Evolutionary conservation across 2,329 filamentous ascomycete genomes (phyloP).

Genomic region (Talaromyces atroroseus): DNA sequence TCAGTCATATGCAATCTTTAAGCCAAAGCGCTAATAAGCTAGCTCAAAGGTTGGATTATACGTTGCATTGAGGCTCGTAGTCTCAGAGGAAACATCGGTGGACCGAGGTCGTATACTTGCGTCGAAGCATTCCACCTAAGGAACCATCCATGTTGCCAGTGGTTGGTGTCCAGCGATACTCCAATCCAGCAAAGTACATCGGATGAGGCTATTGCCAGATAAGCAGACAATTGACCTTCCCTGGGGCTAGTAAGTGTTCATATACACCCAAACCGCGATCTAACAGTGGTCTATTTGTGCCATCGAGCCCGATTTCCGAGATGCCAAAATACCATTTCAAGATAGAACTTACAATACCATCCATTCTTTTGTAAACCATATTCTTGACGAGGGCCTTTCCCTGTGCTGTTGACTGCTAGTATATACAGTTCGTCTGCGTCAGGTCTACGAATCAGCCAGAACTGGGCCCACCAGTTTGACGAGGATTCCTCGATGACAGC

Average conservation of each 20-base stretch:
- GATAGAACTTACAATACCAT: slow-evolving; percentile 51
- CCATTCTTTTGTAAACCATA: slow-evolving; percentile 50
- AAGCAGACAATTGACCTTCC: slow-evolving; percentile 56
- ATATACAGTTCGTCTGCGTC: slow-evolving; percentile 49
- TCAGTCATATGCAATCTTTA: slow-evolving; percentile 52
- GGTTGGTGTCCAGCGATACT: slow-evolving; percentile 46
- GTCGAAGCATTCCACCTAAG: slow-evolving; percentile 51
- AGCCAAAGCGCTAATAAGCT: slow-evolving; percentile 58
- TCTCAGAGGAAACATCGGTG: slow-evolving; percentile 53
- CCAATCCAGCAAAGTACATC: slow-evolving; percentile 55
- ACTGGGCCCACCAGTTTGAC: slow-evolving; percentile 43
- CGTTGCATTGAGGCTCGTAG: slow-evolving; percentile 53
- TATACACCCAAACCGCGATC: slow-evolving; percentile 47
- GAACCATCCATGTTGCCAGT: slow-evolving; percentile 55
- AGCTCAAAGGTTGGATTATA: slow-evolving; percentile 56
- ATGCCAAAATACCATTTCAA: slow-evolving; percentile 55
- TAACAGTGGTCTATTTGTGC: slow-evolving; percentile 43
- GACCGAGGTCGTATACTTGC: slow-evolving; percentile 49
- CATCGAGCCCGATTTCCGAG: slow-evolving; percentile 48
- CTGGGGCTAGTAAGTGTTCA: slow-evolving; percentile 49
- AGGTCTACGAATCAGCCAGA: slow-evolving; percentile 53
- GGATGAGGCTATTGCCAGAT: slow-evolving; percentile 61
- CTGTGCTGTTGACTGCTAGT: slow-evolving; percentile 49
- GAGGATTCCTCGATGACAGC: slow-evolving; percentile 28
- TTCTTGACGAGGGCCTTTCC: slow-evolving; percentile 45